phyloP scores from a whole-genome alignment of 2,329 filamentous ascomycete species.

The Ceratocystis diversiconidia region DNA sequence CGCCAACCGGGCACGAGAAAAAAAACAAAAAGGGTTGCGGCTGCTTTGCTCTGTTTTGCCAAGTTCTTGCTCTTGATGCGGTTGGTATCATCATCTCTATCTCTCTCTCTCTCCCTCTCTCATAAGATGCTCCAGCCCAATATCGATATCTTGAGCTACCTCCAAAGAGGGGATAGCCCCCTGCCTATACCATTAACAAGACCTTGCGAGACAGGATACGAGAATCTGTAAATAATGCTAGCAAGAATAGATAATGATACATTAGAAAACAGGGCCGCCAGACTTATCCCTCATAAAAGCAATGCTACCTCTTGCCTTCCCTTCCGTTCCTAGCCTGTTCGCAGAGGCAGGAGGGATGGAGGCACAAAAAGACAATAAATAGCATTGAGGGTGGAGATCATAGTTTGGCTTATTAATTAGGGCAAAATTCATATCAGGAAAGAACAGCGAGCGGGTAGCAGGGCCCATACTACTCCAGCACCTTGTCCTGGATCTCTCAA shows the following conservation, averaged over 20 bases:
- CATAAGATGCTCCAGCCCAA: too few relatives aligned
- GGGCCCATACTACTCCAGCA: background rate
- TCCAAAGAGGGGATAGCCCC: background rate
- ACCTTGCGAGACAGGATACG: background rate
- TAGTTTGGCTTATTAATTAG: background rate
- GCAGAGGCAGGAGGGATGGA: background rate
- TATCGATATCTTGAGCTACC: background rate
- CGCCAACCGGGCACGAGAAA: background rate
- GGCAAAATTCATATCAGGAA: background rate
- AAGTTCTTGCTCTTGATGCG: background rate
- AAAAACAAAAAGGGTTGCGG: background rate
- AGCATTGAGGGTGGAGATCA: background rate
- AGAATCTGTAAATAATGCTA: background rate
- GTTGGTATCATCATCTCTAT: too few relatives aligned
- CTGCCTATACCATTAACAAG: background rate
- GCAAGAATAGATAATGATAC: background rate
- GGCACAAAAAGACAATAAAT: background rate
- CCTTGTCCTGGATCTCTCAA: background rate
- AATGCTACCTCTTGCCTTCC: too few relatives aligned
- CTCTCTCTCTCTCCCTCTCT: background rate
- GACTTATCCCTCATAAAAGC: background rate
- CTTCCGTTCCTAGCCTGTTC: too few relatives aligned
- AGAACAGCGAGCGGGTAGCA: background rate
- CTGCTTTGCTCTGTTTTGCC: background rate
- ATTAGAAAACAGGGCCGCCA: background rate